Evolutionary conservation across 2,329 filamentous ascomycete genomes (phyloP).

Genomic region (Colletotrichum sp.): DNA sequence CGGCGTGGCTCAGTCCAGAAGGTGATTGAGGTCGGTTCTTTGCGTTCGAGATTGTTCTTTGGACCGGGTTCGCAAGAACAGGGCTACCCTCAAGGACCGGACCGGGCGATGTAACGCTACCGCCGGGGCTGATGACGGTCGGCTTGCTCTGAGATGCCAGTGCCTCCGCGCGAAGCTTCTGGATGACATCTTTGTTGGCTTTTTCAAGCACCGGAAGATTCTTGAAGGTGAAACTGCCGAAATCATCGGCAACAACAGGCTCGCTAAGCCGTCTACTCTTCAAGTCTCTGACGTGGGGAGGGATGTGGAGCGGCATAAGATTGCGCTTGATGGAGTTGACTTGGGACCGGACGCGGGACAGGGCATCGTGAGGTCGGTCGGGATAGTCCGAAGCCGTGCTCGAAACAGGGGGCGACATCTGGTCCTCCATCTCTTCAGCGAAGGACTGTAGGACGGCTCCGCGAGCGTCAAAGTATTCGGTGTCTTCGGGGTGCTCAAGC

Average conservation of each 20-base stretch:
- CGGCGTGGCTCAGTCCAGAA: slow-evolving; percentile 78
- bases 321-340: slow-evolving; percentile 88
- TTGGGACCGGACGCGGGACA: slow-evolving; percentile 88
- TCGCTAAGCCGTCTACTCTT: slow-evolving; percentile 90
- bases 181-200: slow-evolving; percentile 98
- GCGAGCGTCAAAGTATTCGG: slow-evolving; percentile 94
- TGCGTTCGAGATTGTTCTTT: slow-evolving; percentile 82
- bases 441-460: slow-evolving; percentile 93
- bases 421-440: slow-evolving; percentile 92
- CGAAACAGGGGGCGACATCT: slow-evolving; percentile 74
- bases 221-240: slow-evolving; percentile 96
- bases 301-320: slow-evolving; percentile 94
- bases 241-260: slow-evolving; percentile 87
- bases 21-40: slow-evolving; percentile 90
- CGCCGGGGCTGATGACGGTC: slow-evolving; percentile 48
- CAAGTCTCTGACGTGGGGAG: slow-evolving; percentile 91
- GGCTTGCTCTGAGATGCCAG: slow-evolving; percentile 70
- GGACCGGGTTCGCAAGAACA: slow-evolving; percentile 78
- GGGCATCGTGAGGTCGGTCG: slow-evolving; percentile 91
- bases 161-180: slow-evolving; percentile 91
- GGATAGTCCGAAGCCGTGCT: slow-evolving; percentile 77
- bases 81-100: slow-evolving; percentile 85
- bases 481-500: slow-evolving; percentile 93
- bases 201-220: slow-evolving; percentile 96
- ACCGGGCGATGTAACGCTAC: slow-evolving; percentile 61